phyloP scores from a whole-genome alignment of 768 basidiomycete species.

The Tubosaeta sp. region DNA sequence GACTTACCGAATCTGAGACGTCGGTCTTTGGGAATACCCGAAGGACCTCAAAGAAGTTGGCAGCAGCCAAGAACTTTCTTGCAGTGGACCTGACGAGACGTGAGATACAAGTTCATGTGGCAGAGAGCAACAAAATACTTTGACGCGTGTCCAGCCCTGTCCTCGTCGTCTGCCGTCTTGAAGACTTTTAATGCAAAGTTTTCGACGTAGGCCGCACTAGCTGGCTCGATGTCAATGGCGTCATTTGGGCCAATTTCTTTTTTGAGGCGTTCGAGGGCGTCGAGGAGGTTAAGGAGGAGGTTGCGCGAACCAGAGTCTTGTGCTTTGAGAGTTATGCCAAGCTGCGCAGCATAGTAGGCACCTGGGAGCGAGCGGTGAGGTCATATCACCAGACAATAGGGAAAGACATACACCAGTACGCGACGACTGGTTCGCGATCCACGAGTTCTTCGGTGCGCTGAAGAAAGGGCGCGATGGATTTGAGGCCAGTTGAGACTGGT shows the following conservation, averaged over 20 bases:
- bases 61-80: slow-evolving; percentile 91
- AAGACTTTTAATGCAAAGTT: slow-evolving; percentile 95
- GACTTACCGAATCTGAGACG: slow-evolving; percentile 53
- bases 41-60: slow-evolving; percentile 91
- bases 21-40: slow-evolving; percentile 64
- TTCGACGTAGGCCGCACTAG: slow-evolving; percentile 86
- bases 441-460: slow-evolving; percentile 89
- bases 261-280: slow-evolving; percentile 79
- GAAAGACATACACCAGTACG: slow-evolving; percentile 85
- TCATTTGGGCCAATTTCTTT: slow-evolving; percentile 67
- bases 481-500: slow-evolving; percentile 57
- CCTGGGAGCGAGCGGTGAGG: slow-evolving; percentile 40
- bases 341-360: slow-evolving; percentile 88
- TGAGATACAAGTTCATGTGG: slow-evolving; percentile 7
- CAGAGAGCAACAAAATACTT: slow-evolving; percentile 45
- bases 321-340: slow-evolving; percentile 72
- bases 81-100: slow-evolving; percentile 70
- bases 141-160: slow-evolving; percentile 70
- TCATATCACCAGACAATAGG: background rate
- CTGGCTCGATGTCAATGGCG: slow-evolving; percentile 77
- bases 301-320: slow-evolving; percentile 61
- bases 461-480: slow-evolving; percentile 70
- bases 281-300: slow-evolving; percentile 71
- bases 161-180: slow-evolving; percentile 83
- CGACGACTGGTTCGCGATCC: slow-evolving; percentile 76